These are phyloP conservation scores for Phytophthora fragariaefolia DNA, from an alignment of 352 stramenopile genomes.

Conservation along the genomic window DNA sequence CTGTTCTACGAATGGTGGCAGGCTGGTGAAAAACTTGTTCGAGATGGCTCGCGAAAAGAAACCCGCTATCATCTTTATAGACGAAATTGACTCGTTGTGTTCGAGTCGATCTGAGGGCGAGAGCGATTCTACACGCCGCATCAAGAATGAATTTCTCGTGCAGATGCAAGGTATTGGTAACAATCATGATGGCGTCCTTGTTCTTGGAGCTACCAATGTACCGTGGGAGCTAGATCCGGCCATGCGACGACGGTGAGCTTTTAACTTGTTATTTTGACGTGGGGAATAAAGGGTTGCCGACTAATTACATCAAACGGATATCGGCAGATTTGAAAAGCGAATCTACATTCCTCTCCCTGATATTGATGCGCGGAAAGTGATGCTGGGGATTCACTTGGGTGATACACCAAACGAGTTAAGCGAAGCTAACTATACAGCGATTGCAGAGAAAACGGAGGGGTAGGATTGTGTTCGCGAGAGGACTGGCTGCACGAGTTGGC, in stretches of 20 bases:
- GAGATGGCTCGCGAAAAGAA: slow-evolving; percentile 96
- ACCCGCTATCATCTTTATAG: slow-evolving; percentile 97
- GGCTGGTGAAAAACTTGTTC: slow-evolving; percentile 98
- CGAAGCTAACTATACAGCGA: slow-evolving; percentile 93
- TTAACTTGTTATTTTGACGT: background rate
- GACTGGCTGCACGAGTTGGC: no score
- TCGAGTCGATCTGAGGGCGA: slow-evolving; percentile 94
- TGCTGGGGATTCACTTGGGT: slow-evolving; percentile 98
- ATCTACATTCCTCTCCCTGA: slow-evolving; percentile 99
- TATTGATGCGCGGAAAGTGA: slow-evolving; percentile 88
- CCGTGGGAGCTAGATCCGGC: slow-evolving; percentile 98
- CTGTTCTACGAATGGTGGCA: slow-evolving; percentile 18
- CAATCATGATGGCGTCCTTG: slow-evolving; percentile 91
- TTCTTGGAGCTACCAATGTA: slow-evolving; percentile 98
- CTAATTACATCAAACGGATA: slow-evolving; percentile 10
- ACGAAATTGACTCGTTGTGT: slow-evolving; percentile 97
- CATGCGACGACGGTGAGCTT: slow-evolving; percentile 92
- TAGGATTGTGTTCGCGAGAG: no score
- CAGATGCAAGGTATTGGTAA: slow-evolving; percentile 97
- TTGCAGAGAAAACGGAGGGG: slow-evolving; percentile 95
- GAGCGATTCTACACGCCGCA: slow-evolving; percentile 94
- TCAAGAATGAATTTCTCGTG: slow-evolving; percentile 99
- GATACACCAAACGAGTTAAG: slow-evolving; percentile 95
- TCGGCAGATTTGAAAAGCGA: slow-evolving; percentile 96
- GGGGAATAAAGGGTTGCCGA: background rate